A percentile compares a stretch with the other conserved stretches of the same genome.
Evolutionary conservation across 2,329 filamentous ascomycete species (phyloP).

Genomic region (Ascochyta clinopodiicola): DNA sequence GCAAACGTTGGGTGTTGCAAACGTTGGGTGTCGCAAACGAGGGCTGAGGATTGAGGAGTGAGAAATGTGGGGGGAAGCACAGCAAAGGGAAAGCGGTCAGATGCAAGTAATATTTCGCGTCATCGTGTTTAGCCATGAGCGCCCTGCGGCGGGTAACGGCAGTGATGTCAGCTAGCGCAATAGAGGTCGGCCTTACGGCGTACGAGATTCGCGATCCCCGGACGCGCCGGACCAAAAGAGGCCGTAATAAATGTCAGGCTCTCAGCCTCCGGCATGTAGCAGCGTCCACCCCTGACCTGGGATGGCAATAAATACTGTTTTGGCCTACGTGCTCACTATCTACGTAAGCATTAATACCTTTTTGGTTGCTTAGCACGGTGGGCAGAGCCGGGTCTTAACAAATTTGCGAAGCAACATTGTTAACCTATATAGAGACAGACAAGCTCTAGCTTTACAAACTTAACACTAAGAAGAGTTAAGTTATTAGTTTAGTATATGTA

Average conservation of each 20-base stretch:
- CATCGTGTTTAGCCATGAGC: conserved; percentile 27
- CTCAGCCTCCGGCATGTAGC: too few species aligned
- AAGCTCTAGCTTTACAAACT: not conserved
- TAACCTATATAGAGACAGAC: too few species aligned
- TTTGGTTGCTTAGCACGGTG: too few species aligned
- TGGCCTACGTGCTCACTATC: too few species aligned
- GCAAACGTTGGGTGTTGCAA: not conserved
- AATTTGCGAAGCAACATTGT: not conserved
- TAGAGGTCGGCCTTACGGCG: conserved; percentile 23
- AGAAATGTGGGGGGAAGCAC: not conserved
- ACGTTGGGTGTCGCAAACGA: not conserved
- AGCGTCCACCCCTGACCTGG: too few species aligned
- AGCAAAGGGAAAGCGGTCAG: conserved; percentile 17
- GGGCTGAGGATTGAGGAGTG: not conserved
- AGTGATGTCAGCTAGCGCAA: conserved; percentile 35
- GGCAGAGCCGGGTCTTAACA: too few species aligned
- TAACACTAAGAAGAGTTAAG: too few species aligned
- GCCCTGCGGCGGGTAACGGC: conserved; percentile 35
- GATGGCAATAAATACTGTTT: too few species aligned
- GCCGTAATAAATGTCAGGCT: not conserved
- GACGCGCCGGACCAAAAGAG: conserved; percentile 26
- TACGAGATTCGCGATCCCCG: conserved; percentile 19
- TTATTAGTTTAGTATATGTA: too few species aligned
- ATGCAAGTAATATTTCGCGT: conserved; percentile 25
- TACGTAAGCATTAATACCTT: too few species aligned